Base-by-base conservation (phyloP, 345 rosid genomes). In the Noccaea bulbosa region DNA sequence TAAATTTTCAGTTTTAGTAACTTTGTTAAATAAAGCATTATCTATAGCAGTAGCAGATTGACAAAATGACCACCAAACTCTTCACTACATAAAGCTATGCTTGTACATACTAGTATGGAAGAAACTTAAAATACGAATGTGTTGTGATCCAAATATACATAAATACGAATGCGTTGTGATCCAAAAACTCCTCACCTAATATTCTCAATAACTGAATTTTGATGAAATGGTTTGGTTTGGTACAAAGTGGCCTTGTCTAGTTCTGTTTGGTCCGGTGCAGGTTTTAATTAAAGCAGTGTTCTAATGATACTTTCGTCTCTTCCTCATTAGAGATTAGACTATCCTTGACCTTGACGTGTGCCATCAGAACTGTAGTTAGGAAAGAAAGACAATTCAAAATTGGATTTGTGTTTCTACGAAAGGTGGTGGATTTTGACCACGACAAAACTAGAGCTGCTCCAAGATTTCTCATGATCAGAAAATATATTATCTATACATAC, bases 391-490 rank as follows among this genome's bases (percentile, higher is more conserved):
- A 50, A 65, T 67, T 47, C 55, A 7, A 59, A 74, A 14, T 74
- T 74, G 73, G 68, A 22, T 66, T 74, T 58, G 72, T 73, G 65
- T 49, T 37, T 44, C 35, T 22, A 43, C 38, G 48, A 14, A 27
- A 53, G 32, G 40, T 46, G 37, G 37, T 27, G 6, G 71, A 39
- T 16, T 55, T 55, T 55, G 77, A 62, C 76, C 57, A 53, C 48
- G 14, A 54, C 76, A 53, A 20, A 53, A 11, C 41, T 7, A 62
- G 27, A 60, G 38, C 47, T n/a, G 44, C 11, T 12, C 22, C 17
- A 37, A 38, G 11, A 59, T 59, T 33, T 38, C 43, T 8, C 32
- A 46, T 46, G 47, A 35, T 20, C 50, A 40, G 1, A 39, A 40
- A 1, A 27, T 27, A 27, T 27, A 27, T 27, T 27, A 27, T 27